These are phyloP conservation scores for Pisolithus albus DNA, from an alignment of 768 basidiomycete species.

Conservation along the genomic window DNA sequence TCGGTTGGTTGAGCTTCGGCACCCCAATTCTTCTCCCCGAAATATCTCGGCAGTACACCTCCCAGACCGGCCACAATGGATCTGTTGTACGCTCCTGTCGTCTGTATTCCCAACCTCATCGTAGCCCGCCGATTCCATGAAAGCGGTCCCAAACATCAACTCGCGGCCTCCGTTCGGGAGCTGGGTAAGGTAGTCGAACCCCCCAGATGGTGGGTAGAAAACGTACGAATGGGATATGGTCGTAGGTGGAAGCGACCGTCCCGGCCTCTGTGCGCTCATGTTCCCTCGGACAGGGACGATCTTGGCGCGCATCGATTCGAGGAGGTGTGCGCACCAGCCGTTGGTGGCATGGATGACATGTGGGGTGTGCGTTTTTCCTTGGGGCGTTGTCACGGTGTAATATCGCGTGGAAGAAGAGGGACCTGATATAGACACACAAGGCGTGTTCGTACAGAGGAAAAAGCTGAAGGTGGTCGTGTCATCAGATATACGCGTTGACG, in stretches of 20 bases:
- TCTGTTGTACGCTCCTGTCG: constrained; percentile 29
- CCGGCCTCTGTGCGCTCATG: constrained; percentile 62
- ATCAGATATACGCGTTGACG: too few species aligned
- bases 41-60: constrained; percentile 47
- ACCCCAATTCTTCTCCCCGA: constrained; percentile 42
- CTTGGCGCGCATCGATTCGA: constrained; percentile 54
- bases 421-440: constrained; percentile 47
- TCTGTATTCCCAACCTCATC: constrained; percentile 34
- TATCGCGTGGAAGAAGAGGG: constrained; percentile 18
- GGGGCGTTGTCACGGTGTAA: constrained; percentile 56
- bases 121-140: constrained; percentile 27
- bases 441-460: constrained; percentile 50
- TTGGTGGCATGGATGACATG: constrained; percentile 85
- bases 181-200: constrained; percentile 66
- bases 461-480: constrained; percentile 35
- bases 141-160: constrained; percentile 61
- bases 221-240: constrained; percentile 46
- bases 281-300: constrained; percentile 54
- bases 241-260: constrained; percentile 28
- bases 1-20: constrained; percentile 19
- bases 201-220: constrained; percentile 40
- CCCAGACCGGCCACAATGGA: constrained; percentile 31
- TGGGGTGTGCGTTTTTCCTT: constrained; percentile 47
- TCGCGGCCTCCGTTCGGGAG: constrained; percentile 40
- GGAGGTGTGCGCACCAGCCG: constrained; percentile 69